Conservation (phyloP, 352 stramenopile species). For the Elongisporangium senticosum region DNA sequence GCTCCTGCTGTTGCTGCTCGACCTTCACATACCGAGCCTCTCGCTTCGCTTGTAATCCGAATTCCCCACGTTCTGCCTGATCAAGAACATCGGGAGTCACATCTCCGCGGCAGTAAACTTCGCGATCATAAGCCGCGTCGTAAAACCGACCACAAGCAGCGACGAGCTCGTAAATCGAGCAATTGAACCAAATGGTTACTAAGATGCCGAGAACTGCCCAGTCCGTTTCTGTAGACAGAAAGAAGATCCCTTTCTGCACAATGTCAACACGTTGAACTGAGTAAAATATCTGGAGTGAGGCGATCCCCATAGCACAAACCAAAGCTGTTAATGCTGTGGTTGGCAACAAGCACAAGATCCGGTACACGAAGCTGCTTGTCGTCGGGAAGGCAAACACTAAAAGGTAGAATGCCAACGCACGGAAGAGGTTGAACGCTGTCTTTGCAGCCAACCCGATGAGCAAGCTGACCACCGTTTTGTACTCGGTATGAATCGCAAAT, state of each 20-base stretch:
- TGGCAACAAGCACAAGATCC: constrained; percentile 30
- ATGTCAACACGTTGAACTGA: constrained; percentile 44
- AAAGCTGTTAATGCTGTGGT: constrained; percentile 37
- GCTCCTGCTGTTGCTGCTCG: constrained; percentile 46
- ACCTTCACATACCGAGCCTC: constrained; percentile 43
- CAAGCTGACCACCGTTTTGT: constrained; percentile 29
- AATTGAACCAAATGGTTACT: constrained; percentile 39
- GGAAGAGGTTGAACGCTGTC: constrained; percentile 57
- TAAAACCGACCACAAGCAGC: constrained; percentile 28
- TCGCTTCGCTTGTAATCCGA: constrained; percentile 58
- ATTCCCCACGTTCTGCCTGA: constrained; percentile 56
- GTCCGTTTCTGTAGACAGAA: constrained; percentile 30
- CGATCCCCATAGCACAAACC: constrained; percentile 29
- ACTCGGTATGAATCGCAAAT: constrained; percentile 35
- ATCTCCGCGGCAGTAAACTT: constrained; percentile 27
- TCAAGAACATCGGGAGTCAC: constrained; percentile 44
- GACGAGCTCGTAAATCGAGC: constrained; percentile 28
- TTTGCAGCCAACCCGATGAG: constrained; percentile 38
- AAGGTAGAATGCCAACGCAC: constrained; percentile 38
- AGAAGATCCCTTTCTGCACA: constrained; percentile 13
- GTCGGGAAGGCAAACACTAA: constrained; percentile 54
- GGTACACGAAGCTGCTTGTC: constrained; percentile 31
- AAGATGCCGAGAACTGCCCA: constrained; percentile 30
- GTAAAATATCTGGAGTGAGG: constrained; percentile 52
- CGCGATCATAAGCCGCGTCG: constrained; percentile 27